Evolutionary conservation across 225 moss, liverwort and hornwort genomes (phyloP).

Genomic region (Thuidium tamariscinum): DNA sequence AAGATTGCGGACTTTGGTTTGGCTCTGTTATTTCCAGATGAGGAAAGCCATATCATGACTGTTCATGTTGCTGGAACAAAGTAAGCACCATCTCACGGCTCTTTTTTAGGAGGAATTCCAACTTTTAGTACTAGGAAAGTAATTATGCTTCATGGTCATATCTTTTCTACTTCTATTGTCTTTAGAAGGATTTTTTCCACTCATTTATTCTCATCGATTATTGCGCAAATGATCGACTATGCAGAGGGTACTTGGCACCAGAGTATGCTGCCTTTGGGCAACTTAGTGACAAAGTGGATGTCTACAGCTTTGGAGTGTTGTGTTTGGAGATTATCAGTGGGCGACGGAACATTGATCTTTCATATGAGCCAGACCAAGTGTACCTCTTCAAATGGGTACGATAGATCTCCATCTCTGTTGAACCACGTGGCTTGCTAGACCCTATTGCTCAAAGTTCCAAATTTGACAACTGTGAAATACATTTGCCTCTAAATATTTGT

Average conservation of each 20-base stretch:
- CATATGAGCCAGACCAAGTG: neutral
- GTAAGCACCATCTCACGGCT: neutral
- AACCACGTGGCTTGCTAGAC: neutral
- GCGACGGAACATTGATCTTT: neutral
- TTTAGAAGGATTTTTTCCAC: too few species aligned
- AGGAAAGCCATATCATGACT: neutral
- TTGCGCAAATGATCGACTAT: neutral
- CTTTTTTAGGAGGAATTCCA: neutral
- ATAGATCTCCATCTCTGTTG: neutral
- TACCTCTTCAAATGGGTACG: neutral
- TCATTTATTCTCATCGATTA: too few species aligned
- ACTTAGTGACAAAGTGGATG: neutral
- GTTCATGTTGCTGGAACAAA: neutral
- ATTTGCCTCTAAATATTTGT: too few species aligned
- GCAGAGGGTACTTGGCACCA: neutral
- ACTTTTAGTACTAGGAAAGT: fast-evolving
- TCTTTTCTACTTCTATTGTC: too few species aligned
- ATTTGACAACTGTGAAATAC: neutral
- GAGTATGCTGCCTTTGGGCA: neutral
- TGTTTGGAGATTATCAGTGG: neutral
- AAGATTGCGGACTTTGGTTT: neutral
- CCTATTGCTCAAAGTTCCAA: neutral
- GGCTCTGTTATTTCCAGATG: neutral
- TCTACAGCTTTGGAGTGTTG: neutral
- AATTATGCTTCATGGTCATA: too few species aligned